Conservation (phyloP, 331 rosid species). For the Saraca asoca region DNA sequence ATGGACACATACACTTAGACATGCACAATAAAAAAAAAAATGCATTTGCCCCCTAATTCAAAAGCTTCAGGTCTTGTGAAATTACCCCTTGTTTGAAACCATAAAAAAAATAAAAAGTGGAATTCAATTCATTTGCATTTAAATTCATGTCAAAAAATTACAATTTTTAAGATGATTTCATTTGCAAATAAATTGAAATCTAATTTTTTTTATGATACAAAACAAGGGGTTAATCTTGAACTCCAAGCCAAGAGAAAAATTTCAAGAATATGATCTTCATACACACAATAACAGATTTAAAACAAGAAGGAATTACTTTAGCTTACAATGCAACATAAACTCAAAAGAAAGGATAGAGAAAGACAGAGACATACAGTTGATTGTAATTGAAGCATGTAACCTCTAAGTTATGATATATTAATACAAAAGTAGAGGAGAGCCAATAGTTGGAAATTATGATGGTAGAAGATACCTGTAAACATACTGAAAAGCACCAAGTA, state of each 20-base stretch:
- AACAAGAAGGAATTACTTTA: too few relatives aligned
- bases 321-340: too few relatives aligned
- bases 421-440: background rate
- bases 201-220: too few relatives aligned
- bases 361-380: background rate
- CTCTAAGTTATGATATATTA: conserved; percentile 1
- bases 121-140: too few relatives aligned
- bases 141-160: too few relatives aligned
- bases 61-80: background rate
- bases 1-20: background rate
- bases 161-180: too few relatives aligned
- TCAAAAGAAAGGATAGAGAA: conserved; percentile 13
- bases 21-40: background rate
- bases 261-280: too few relatives aligned
- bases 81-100: background rate
- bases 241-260: too few relatives aligned
- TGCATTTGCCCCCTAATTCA: background rate
- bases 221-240: too few relatives aligned
- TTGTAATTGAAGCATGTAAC: background rate
- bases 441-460: background rate
- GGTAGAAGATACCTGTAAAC: conserved; percentile 60
- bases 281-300: too few relatives aligned
- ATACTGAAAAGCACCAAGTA: conserved; percentile 92
- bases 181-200: too few relatives aligned
- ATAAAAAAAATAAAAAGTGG: too few relatives aligned